Conservation (phyloP, 768 basidiomycete species). For the Boletus rufocinnamomeus region DNA sequence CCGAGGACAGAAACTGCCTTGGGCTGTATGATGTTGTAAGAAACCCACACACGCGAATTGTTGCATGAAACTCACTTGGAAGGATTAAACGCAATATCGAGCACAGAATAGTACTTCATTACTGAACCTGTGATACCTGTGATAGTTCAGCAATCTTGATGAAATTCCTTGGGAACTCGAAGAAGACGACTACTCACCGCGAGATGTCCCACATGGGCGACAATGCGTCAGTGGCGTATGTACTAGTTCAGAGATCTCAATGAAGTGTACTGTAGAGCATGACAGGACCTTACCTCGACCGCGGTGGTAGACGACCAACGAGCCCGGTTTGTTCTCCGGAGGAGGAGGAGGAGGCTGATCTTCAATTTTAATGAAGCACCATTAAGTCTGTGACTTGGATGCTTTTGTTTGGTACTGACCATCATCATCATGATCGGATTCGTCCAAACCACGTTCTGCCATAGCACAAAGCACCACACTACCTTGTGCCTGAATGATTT, state of each 20-base stretch:
- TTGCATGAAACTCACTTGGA: slow-evolving; percentile 37
- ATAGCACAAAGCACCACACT: slow-evolving; percentile 48
- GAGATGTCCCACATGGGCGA: slow-evolving; percentile 19
- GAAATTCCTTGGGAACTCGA: background rate
- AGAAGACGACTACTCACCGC: slow-evolving; percentile 13
- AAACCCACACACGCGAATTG: background rate
- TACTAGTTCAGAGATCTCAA: slow-evolving; percentile 17
- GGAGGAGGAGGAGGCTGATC: slow-evolving; percentile 37
- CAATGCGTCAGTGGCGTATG: slow-evolving; percentile 23
- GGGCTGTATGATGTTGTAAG: slow-evolving; percentile 33
- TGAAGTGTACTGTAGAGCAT: background rate
- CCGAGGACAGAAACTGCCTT: slow-evolving; percentile 47
- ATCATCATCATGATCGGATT: slow-evolving; percentile 30
- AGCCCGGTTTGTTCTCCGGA: slow-evolving; percentile 50
- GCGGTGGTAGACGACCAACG: slow-evolving; percentile 44
- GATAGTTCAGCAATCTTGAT: background rate
- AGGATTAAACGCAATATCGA: slow-evolving; percentile 58
- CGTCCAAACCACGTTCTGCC: slow-evolving; percentile 46
- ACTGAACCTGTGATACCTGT: slow-evolving; percentile 21
- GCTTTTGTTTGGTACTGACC: slow-evolving; percentile 19
- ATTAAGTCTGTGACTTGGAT: slow-evolving; percentile 18
- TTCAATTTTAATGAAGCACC: background rate
- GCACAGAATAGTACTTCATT: slow-evolving; percentile 54
- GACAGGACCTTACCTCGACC: slow-evolving; percentile 26
- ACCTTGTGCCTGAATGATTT: slow-evolving; percentile 47